Evolutionary conservation across 257 asterid species (phyloP).

Genomic region (Solanum pinnatisectum): DNA sequence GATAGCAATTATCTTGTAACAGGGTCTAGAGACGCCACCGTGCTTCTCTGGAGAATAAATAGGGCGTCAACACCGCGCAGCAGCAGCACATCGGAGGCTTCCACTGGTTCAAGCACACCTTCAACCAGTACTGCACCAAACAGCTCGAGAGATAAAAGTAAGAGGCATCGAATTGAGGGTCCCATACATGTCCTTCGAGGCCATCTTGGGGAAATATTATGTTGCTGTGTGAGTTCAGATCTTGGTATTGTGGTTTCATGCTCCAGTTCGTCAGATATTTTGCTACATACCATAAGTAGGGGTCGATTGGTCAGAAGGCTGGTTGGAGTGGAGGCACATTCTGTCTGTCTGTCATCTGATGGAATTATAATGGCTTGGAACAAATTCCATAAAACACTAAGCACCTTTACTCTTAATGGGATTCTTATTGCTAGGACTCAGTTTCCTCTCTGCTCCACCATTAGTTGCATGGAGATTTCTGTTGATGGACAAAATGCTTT

Average conservation of each 20-base stretch:
- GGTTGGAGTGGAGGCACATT: slow-evolving; percentile 73
- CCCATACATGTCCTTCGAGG: slow-evolving; percentile 93
- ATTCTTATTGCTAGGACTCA: slow-evolving; percentile 44
- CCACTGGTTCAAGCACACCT: slow-evolving; percentile 51
- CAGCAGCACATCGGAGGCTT: slow-evolving; percentile 39
- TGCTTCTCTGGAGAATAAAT: slow-evolving; percentile 84
- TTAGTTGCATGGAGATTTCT: slow-evolving; percentile 88
- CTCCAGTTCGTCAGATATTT: slow-evolving; percentile 65
- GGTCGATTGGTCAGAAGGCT: slow-evolving; percentile 81
- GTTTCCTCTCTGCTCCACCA: slow-evolving; percentile 49
- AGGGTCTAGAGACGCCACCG: slow-evolving; percentile 83
- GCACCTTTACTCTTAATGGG: slow-evolving; percentile 80
- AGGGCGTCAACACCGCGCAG: slow-evolving; percentile 39
- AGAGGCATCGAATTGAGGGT: slow-evolving; percentile 67
- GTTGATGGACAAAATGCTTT: slow-evolving; percentile 68
- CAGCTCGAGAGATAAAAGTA: slow-evolving; percentile 36
- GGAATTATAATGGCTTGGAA: slow-evolving; percentile 80
- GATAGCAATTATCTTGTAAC: slow-evolving; percentile 85
- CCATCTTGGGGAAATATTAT: slow-evolving; percentile 68
- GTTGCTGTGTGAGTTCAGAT: slow-evolving; percentile 85
- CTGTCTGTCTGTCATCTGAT: slow-evolving; percentile 67
- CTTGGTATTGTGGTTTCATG: slow-evolving; percentile 92
- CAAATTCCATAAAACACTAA: slow-evolving; percentile 34
- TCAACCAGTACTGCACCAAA: slow-evolving; percentile 31
- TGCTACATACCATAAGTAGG: slow-evolving; percentile 78